Evolutionary conservation across 257 asterid species (phyloP), one percentile per base, ranked within the genome.

Genomic region (Fraxinus excelsior): DNA sequence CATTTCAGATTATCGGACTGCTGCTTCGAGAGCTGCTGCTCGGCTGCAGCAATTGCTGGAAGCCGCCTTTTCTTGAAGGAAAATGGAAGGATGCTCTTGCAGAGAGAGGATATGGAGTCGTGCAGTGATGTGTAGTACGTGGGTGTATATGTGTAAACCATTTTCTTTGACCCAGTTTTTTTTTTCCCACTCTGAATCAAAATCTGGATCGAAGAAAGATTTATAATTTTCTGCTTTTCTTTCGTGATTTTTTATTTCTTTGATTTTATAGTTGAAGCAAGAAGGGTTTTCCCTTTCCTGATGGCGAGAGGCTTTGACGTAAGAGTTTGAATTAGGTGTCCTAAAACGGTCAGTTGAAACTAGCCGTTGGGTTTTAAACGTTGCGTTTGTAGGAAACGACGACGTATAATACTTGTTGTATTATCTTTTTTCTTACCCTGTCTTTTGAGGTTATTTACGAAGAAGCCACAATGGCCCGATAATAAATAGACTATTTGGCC

Each of bases 21-120:
- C 86, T 90, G 97, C 86, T 90, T 88, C 46, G 93, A 86, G 19
- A 84, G 89, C 46, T 85, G 90, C 80, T 91, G 92, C 90, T 95
- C 99, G 7, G 99, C 99, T 0, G 98, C 99, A 1, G 86, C 94
- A 5, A 95, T 93, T 0, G 97, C 99, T 2, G 98, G 91, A 31
- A 95, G 72, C 75, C 92, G 85, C 89, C 80, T 81, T 84, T 95
- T 95, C 92, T 87, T 94, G 92, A 91, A 92, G 35, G 99, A 85
- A 49, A 92, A 90, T 0, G 98, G 99, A 28, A 95, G 92, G 65
- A 95, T 86, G 58, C 77, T 91, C 78, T 91, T 93, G 91, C 99
- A 95, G 73, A 93, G 85, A 58, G 99, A 91, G 81, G 96, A 81
- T 78, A 95, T 88, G 58, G 99, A 93, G 31, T 93, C 98, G 29